Base-by-base conservation (phyloP, 1,284 basidiomycete species). In the Ustilago tritici region DNA sequence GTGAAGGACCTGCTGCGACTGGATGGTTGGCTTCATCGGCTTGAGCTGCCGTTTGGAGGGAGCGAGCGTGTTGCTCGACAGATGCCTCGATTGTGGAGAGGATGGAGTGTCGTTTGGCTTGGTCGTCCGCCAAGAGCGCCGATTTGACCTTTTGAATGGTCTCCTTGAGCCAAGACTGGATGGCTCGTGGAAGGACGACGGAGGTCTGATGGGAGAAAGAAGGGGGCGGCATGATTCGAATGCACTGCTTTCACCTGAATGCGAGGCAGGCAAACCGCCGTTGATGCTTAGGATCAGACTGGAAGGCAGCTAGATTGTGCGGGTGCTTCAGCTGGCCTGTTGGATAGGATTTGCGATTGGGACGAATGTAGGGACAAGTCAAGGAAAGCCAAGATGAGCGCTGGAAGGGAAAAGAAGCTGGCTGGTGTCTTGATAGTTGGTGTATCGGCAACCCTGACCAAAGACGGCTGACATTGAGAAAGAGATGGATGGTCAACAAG, bases 401-500 rank as follows among this genome's bases (percentile, higher is more conserved):
- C 9, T 11, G 17, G 40, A 31, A 31, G 56, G 31, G 47, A 3
- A 10, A 17, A 41, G 15, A 35, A 57, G 57, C 56, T 76, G 74
- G 63, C 70, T 72, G 57, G 74, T 72, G 74, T 76, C 74, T 69
- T 68, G 74, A 57, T 66, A 76, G 55, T 72, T 61, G 58, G 74
- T 55, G 59, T 76, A 76, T 53, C 59, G 70, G 69, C 74, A 76
- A 72, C 69, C 69, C 65, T 72, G 74, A 69, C 69, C 74, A 63
- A 76, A 76, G 60, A 67, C 54, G 57, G 62, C 69, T 65, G 74
- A 76, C 74, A 76, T 76, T 60, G 69, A 69, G 73, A 40, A 61
- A 41, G 57, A 57, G 43, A n/a, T 41, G 34, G 46, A 28, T 28
- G 3, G 14, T 46, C 34, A 40, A 61, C 65, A 65, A 59, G 52